phyloP scores from a whole-genome alignment of 768 basidiomycete species.

The Xanthoconium purpureum region DNA sequence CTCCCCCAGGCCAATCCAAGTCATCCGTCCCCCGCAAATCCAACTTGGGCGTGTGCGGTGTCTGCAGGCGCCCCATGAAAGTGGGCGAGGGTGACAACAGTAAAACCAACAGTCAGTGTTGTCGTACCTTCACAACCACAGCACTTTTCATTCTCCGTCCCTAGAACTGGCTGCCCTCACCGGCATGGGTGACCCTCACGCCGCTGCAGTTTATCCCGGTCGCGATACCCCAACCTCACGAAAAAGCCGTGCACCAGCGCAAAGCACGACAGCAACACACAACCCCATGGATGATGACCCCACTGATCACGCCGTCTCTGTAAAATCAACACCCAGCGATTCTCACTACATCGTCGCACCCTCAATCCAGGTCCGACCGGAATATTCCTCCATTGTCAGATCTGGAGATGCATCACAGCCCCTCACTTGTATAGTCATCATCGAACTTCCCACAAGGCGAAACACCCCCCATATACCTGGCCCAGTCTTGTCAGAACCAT shows the following conservation, averaged over 20 bases:
- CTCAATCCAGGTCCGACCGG: constrained; percentile 89
- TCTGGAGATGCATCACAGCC: constrained; percentile 71
- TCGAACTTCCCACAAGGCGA: constrained; percentile 86
- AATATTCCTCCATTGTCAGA: constrained; percentile 80
- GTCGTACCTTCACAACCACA: neutral
- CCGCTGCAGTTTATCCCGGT: constrained; percentile 62
- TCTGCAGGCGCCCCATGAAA: constrained; percentile 96
- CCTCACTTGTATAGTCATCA: constrained; percentile 88
- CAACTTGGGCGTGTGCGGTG: constrained; percentile 92
- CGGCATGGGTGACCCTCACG: constrained; percentile 71
- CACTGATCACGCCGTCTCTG: constrained; percentile 54
- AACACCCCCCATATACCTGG: constrained; percentile 49
- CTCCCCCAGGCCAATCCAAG: constrained; percentile 59
- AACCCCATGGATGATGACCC: constrained; percentile 88
- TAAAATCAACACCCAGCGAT: constrained; percentile 46
- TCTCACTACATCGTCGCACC: constrained; percentile 82
- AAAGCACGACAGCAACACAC: constrained; percentile 34
- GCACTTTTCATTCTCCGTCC: constrained; percentile 6
- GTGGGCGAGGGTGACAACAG: constrained; percentile 83
- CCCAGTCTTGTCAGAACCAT: constrained; percentile 50
- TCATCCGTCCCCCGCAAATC: constrained; percentile 61
- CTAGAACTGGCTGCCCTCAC: constrained; percentile 92
- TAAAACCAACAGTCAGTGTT: constrained; percentile 79
- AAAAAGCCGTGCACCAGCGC: constrained; percentile 26
- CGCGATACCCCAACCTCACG: constrained; percentile 49